Conservation (phyloP, 1,284 basidiomycete species). For the Austropuccinia psidii region DNA sequence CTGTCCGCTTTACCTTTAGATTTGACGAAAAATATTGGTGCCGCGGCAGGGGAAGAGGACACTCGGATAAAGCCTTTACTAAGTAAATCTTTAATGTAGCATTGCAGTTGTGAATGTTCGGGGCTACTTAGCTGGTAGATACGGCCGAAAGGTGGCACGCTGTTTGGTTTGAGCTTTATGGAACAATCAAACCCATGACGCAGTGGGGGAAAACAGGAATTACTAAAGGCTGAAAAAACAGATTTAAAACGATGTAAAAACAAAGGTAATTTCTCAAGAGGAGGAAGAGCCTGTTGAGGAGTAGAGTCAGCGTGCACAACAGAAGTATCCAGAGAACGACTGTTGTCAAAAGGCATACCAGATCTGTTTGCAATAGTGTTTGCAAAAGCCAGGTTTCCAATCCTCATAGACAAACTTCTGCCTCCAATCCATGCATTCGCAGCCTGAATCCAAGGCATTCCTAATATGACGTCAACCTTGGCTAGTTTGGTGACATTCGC, state of each 20-base stretch:
- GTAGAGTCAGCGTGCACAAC: not conserved
- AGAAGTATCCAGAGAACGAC: not conserved
- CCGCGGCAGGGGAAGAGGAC: not conserved
- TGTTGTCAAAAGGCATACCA: too few relatives aligned
- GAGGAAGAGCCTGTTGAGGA: not conserved
- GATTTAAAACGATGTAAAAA: not conserved
- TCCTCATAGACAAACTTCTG: too few relatives aligned
- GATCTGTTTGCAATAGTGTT: not conserved
- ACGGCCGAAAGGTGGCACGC: not conserved
- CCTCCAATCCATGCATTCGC: not conserved
- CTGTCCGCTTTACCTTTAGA: not conserved
- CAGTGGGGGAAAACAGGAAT: not conserved
- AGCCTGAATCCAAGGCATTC: slow-evolving; percentile 3
- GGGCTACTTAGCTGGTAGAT: not conserved
- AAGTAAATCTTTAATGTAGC: slow-evolving; percentile 2
- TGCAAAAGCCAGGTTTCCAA: not conserved
- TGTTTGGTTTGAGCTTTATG: slow-evolving; percentile 3
- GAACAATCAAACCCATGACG: not conserved
- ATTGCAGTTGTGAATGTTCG: not conserved
- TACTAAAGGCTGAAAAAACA: not conserved
- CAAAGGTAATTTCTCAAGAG: not conserved
- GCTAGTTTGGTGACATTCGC: not conserved
- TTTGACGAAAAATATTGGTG: too few relatives aligned
- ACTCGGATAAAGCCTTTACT: slow-evolving; percentile 11
- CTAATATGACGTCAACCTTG: not conserved